Base-by-base conservation (phyloP, 441 rosid species). In the Bocquillonia castaneifolia region DNA sequence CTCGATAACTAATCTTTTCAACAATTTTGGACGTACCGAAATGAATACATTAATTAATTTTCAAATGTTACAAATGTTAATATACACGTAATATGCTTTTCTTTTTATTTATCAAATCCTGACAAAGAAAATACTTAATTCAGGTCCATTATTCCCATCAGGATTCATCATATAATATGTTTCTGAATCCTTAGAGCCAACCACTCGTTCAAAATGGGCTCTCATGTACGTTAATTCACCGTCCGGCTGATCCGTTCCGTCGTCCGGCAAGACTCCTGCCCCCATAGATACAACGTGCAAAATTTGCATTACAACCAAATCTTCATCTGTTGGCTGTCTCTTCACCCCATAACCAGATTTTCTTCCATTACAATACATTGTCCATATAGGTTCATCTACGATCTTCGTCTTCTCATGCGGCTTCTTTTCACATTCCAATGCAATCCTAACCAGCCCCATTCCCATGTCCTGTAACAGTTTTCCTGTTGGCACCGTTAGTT, bases 131-230 rank as follows among this genome's bases (percentile, higher is more conserved):
- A 82, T 78, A 69, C 82, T 85, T 3, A 85, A 66, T 64, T 93
- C 97, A 25, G 97, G 91, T 6, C 93, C 91, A 20, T 63, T 78
- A 29, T 86, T 88, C 0, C 88, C 91, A 31, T 89, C 94, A 0
- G 93, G 97, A 58, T 82, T 87, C 88, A 82, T 71, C 96, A 92
- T 90, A 68, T 92, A 86, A 74, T 84, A 89, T 1, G 96, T 88
- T 67, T 93, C 96, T 0, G 98, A 93, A 68, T 93, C 98, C 75
- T 72, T 86, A 0, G 97, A 93, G 26, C 92, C 91, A 9, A 85
- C 70, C 34, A 93, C 94, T 18, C 96, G 79, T 73, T 91, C 96
- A 64, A 91, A 93, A 76, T 86, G 74, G 13, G 96, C 87, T 20
- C 97, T 80, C 93, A 91, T 87, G 68, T 87, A 93, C 0, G 87